These are phyloP conservation scores for Kluyveromyces nonfermentans DNA, from an alignment of 805 yeast genomes.

Conservation along the genomic window DNA sequence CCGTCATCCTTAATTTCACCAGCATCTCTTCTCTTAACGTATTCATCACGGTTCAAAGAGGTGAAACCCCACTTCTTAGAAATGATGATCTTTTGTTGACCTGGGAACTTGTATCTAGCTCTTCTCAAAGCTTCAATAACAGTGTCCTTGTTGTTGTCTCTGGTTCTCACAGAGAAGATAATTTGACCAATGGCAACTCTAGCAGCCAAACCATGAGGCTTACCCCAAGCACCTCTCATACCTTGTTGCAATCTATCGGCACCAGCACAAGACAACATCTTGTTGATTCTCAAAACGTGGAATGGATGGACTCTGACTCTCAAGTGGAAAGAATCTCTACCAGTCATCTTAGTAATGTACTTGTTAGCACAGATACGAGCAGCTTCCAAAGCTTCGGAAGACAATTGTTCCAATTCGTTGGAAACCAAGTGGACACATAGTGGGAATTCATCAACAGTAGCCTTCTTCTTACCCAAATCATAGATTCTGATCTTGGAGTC, in stretches of 20 bases:
- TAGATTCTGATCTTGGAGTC: slow-evolving; percentile 98
- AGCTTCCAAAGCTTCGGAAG: slow-evolving; percentile 99
- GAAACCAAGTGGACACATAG: slow-evolving; percentile 98
- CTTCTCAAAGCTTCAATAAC: slow-evolving; percentile 99
- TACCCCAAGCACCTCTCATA: slow-evolving; percentile 99
- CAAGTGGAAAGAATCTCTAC: slow-evolving; percentile 99
- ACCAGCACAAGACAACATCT: slow-evolving; percentile 99
- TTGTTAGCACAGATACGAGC: slow-evolving; percentile 99
- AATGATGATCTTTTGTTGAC: slow-evolving; percentile 98
- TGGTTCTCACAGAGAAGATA: slow-evolving; percentile 96
- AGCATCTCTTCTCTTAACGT: slow-evolving; percentile 86
- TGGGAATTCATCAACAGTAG: slow-evolving; percentile 98
- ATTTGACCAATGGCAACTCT: slow-evolving; percentile 98
- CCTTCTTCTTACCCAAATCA: slow-evolving; percentile 99
- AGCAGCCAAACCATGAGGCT: slow-evolving; percentile 99
- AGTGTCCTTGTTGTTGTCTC: slow-evolving; percentile 94
- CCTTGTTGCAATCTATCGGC: slow-evolving; percentile 99
- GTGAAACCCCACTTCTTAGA: slow-evolving; percentile 99
- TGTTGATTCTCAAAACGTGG: slow-evolving; percentile 99
- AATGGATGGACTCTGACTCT: slow-evolving; percentile 99
- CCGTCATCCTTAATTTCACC: slow-evolving; percentile 99
- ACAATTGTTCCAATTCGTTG: slow-evolving; percentile 97
- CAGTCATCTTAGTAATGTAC: slow-evolving; percentile 94
- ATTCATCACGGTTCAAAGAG: slow-evolving; percentile 94
- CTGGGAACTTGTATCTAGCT: slow-evolving; percentile 99